Evolutionary conservation across 2,329 filamentous ascomycete species (phyloP).

Genomic region (Fusarium piperis): DNA sequence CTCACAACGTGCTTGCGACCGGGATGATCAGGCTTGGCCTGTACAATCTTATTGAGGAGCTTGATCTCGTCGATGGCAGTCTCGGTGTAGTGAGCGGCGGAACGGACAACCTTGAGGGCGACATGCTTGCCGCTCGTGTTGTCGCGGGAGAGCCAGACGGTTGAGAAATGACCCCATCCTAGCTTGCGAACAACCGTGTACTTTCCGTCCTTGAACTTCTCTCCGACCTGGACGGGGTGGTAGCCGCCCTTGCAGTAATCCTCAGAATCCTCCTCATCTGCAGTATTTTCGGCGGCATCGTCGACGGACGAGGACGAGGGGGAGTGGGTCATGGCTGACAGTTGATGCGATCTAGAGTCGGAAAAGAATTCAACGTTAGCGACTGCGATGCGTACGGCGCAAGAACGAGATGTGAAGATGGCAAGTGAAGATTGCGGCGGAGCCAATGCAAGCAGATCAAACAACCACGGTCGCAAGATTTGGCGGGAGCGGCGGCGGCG

Average conservation of each 20-base stretch:
- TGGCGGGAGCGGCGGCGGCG: constrained; percentile 35
- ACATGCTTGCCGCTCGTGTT: constrained; percentile 92
- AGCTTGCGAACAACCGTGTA: constrained; percentile 97
- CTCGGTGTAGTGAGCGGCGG: constrained; percentile 97
- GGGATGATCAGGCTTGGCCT: constrained; percentile 93
- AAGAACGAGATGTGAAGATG: constrained; percentile 14
- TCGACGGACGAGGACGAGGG: constrained; percentile 83
- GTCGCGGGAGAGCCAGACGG: constrained; percentile 86
- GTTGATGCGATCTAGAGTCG: constrained; percentile 60
- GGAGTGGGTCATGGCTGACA: constrained; percentile 72
- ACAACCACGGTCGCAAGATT: constrained; percentile 39
- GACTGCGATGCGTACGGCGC: constrained; percentile 16
- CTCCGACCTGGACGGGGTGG: constrained; percentile 92
- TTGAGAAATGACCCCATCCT: constrained; percentile 99
- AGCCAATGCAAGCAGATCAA: constrained; percentile 36
- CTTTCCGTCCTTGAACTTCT: constrained; percentile 97
- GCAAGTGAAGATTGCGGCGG: constrained; percentile 27
- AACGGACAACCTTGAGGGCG: constrained; percentile 96
- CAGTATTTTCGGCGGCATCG: constrained; percentile 88
- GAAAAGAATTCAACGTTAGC: constrained; percentile 24
- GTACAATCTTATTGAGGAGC: constrained; percentile 94
- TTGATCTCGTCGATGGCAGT: constrained; percentile 99
- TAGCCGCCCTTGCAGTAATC: constrained; percentile 99
- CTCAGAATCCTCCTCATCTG: constrained; percentile 98
- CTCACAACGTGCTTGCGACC: constrained; percentile 96